Evolutionary conservation across 2,329 filamentous ascomycete species (phyloP).

Genomic region (Colletotrichum destructivum): DNA sequence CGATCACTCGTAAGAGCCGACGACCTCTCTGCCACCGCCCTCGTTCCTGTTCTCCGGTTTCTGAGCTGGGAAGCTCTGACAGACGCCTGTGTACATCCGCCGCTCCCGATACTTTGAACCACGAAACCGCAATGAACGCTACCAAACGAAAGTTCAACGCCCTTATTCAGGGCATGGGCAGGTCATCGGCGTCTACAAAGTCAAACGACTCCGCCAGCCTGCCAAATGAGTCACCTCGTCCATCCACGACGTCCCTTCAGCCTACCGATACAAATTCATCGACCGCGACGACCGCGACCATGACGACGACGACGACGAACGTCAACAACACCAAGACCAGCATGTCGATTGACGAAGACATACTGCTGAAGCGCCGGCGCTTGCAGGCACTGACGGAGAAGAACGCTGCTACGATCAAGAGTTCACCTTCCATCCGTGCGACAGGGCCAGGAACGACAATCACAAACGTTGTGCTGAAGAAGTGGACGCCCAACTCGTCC

Average conservation of each 20-base stretch:
- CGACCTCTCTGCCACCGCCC: not conserved
- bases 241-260: slow-evolving; percentile 41
- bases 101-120: slow-evolving; percentile 24
- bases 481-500: slow-evolving; percentile 53
- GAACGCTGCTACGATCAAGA: slow-evolving; percentile 37
- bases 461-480: slow-evolving; percentile 59
- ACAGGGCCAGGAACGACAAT: slow-evolving; percentile 50
- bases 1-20: not conserved
- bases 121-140: slow-evolving; percentile 71
- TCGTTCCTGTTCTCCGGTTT: not conserved
- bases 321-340: slow-evolving; percentile 19
- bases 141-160: slow-evolving; percentile 90
- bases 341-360: slow-evolving; percentile 54
- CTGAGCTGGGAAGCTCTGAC: not conserved
- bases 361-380: slow-evolving; percentile 69
- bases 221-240: slow-evolving; percentile 41
- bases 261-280: slow-evolving; percentile 25
- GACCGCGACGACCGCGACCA: slow-evolving; percentile 9
- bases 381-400: slow-evolving; percentile 49
- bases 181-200: slow-evolving; percentile 43
- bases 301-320: slow-evolving; percentile 16
- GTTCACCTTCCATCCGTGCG: slow-evolving; percentile 20
- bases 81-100: slow-evolving; percentile 1
- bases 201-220: slow-evolving; percentile 34
- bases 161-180: slow-evolving; percentile 76